A percentile compares a stretch with the other conserved stretches of the same genome.
Evolutionary conservation across 768 basidiomycete genomes (phyloP).

Genomic region (Lyophyllum semitale): DNA sequence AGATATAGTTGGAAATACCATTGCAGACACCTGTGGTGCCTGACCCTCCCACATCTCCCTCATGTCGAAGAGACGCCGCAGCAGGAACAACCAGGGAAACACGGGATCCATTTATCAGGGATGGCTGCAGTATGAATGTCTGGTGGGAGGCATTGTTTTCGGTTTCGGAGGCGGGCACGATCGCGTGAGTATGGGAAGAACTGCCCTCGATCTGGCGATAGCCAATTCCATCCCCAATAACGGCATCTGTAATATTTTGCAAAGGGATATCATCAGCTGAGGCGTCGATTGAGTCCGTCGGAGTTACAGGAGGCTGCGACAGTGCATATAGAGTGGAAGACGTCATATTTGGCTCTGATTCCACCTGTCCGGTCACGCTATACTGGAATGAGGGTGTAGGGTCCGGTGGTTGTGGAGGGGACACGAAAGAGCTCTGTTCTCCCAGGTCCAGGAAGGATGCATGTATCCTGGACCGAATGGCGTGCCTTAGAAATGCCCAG

Average conservation of each 20-base stretch:
- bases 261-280: background rate
- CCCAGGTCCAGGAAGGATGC: background rate
- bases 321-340: no score
- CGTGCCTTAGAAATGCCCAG: background rate
- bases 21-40: background rate
- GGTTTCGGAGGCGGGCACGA: background rate
- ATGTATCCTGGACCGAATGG: background rate
- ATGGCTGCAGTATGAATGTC: background rate
- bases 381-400: no score
- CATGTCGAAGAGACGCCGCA: background rate
- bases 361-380: no score
- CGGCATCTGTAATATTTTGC: background rate
- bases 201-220: background rate
- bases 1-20: slow-evolving; percentile 10
- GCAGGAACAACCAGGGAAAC: slow-evolving; percentile 3
- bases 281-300: background rate
- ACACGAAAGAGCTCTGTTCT: background rate
- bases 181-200: background rate
- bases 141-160: background rate
- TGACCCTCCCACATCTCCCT: background rate
- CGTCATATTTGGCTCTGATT: no score
- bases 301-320: background rate
- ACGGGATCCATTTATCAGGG: background rate
- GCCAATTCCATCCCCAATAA: background rate
- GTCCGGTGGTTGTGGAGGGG: background rate